Evolutionary conservation across 2,329 filamentous ascomycete species (phyloP), one percentile per base, ranked within the genome.

Genomic region (Lasiodiplodia theobromae): DNA sequence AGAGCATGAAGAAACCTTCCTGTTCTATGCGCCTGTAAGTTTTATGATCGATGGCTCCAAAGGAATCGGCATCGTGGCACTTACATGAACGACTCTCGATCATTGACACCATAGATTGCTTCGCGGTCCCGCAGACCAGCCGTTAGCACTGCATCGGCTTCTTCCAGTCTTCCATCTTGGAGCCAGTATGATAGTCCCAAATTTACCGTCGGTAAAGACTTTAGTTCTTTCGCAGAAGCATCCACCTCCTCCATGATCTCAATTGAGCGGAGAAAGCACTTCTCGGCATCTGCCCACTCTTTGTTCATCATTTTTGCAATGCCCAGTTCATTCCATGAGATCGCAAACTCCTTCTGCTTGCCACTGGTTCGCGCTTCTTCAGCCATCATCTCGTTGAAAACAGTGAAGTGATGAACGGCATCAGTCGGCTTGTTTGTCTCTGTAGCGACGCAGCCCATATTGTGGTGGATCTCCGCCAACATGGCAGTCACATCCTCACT

Each of bases 151-250:
- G 5, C 51, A n/a, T 63, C n/a, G 2, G 72, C 72, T 28, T 72
- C 58, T 47, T 62, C 63, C 44, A 67, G 40, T 25, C 67, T 44
- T 8, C 38, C 57, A 18, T 62, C 66, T 18, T 52, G 71, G n/a
- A 74, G 40, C 73, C 72, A 74, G 53, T 71, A 72, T 12, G 69
- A 69, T 1, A 72, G 63, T 1, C 72, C 73, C 5, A 74, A 66
- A 28, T 74, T 74, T 2, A 70, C 72, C 10, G 68, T 37, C 0
- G 73, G 73, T 18, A 74, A 49, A 34, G 72, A 71, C 1, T 71
- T 37, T 31, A 65, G 21, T 21, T 62, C 44, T 12, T 49, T 62
- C 16, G 66, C 54, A 16, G 70, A 73, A n/a, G 71, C 58, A 7
- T 71, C 25, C 10, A 73, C 38, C 16, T 49, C 25, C 34, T 68